Conservation (phyloP, 169 alveolate genomes). For the Plasmodium knowlesi region DNA sequence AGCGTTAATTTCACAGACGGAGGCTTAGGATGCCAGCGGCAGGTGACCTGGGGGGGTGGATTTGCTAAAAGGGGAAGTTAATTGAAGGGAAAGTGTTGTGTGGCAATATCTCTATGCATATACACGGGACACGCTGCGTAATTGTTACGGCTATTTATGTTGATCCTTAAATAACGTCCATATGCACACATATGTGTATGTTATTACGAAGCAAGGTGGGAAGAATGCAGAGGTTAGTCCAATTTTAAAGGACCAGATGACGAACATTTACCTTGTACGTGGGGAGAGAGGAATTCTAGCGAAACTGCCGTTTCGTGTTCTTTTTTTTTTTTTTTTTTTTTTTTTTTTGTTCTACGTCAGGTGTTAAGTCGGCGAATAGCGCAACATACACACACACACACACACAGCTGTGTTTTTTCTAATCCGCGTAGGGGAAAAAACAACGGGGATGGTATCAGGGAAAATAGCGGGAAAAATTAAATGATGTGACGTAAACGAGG, state of each 20-base stretch:
- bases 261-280: not conserved
- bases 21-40: not conserved
- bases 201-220: not conserved
- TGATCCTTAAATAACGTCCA: not conserved
- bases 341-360: constrained; percentile 1
- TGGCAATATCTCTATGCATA: not conserved
- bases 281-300: not conserved
- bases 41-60: not conserved
- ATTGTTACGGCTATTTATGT: not conserved
- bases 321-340: not conserved
- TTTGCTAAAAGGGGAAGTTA: constrained; percentile 2
- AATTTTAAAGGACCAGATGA: not conserved
- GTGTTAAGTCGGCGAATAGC: constrained; percentile 10
- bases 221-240: not conserved
- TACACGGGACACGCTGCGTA: not conserved
- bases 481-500: not conserved
- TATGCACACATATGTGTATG: not conserved
- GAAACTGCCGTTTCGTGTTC: not conserved
- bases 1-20: not conserved
- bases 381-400: constrained; percentile 27
- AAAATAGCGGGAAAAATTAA: not conserved
- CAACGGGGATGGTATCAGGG: not conserved
- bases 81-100: not conserved
- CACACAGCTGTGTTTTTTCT: constrained; percentile 28
- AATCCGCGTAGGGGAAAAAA: constrained; percentile 10